phyloP scores from a whole-genome alignment of 2,329 filamentous ascomycete genomes.

The Boeremia lycopersici region DNA sequence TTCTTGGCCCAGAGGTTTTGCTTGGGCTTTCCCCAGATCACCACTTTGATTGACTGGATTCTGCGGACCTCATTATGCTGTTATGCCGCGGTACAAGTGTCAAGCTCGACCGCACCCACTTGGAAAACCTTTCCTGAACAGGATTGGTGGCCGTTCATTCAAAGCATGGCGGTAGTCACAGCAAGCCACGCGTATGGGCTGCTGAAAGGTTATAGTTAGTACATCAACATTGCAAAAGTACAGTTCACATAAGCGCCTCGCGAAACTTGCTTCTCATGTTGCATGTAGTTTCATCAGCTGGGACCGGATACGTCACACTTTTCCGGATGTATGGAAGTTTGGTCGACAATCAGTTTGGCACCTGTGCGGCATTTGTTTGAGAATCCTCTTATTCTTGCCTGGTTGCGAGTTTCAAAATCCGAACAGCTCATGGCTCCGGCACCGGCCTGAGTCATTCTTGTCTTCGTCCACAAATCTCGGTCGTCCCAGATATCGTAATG shows the following conservation, averaged over 20 bases:
- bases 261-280: no score
- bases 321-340: neutral
- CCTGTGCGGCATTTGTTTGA: neutral
- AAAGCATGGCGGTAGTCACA: conserved; percentile 10
- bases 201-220: conserved; percentile 33
- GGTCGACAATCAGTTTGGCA: neutral
- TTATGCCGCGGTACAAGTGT: conserved; percentile 24
- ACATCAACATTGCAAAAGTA: neutral
- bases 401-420: neutral
- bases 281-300: neutral
- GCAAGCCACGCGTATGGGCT: conserved; percentile 35
- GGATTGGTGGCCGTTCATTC: conserved; percentile 10
- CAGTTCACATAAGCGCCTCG: neutral
- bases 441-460: neutral
- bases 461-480: neutral
- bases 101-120: neutral
- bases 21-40: conserved; percentile 45
- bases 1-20: conserved; percentile 52
- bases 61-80: conserved; percentile 65
- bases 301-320: neutral
- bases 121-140: neutral
- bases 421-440: neutral
- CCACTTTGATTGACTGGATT: conserved; percentile 75
- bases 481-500: conserved; percentile 10
- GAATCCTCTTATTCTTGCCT: neutral